A percentile compares a stretch with the other conserved stretches of the same genome.
phyloP scores from a whole-genome alignment of 352 stramenopile genomes.

The Halophytophthora batemanensis region DNA sequence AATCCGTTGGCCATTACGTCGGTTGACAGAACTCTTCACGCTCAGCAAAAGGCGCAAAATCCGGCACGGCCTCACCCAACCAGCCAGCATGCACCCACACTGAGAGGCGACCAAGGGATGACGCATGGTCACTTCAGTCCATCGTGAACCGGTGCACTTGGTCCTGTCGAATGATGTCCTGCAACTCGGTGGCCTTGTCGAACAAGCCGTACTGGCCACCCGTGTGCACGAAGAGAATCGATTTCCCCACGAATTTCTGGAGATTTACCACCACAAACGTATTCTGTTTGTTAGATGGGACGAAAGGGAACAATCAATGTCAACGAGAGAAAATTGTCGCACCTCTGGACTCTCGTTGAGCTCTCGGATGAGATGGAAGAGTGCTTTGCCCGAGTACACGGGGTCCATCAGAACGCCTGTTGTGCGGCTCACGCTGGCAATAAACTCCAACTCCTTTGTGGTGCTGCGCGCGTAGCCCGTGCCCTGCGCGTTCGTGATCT shows the following conservation, averaged over 20 bases:
- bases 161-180: slow-evolving; percentile 43
- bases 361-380: slow-evolving; percentile 80
- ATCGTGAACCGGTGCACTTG: slow-evolving; percentile 60
- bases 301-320: slow-evolving; percentile 1
- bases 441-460: slow-evolving; percentile 74
- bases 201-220: slow-evolving; percentile 90
- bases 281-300: background rate
- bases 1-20: too few relatives aligned
- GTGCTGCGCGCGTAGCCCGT: slow-evolving; percentile 80
- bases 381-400: slow-evolving; percentile 85
- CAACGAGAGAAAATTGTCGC: background rate
- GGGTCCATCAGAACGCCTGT: slow-evolving; percentile 84
- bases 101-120: too few relatives aligned
- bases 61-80: too few relatives aligned
- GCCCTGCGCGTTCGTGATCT: slow-evolving; percentile 81
- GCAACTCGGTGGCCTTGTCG: slow-evolving; percentile 85
- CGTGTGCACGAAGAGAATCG: slow-evolving; percentile 91
- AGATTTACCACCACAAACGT: slow-evolving; percentile 1
- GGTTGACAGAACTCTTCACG: too few relatives aligned
- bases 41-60: too few relatives aligned
- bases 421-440: slow-evolving; percentile 58
- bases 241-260: slow-evolving; percentile 80
- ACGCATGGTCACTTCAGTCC: slow-evolving; percentile 21
- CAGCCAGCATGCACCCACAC: too few relatives aligned
- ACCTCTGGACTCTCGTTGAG: slow-evolving; percentile 67